These are phyloP conservation scores for Coemansia sp. DNA, from an alignment of 192 early-diverging fungal species.

Conservation along the genomic window DNA sequence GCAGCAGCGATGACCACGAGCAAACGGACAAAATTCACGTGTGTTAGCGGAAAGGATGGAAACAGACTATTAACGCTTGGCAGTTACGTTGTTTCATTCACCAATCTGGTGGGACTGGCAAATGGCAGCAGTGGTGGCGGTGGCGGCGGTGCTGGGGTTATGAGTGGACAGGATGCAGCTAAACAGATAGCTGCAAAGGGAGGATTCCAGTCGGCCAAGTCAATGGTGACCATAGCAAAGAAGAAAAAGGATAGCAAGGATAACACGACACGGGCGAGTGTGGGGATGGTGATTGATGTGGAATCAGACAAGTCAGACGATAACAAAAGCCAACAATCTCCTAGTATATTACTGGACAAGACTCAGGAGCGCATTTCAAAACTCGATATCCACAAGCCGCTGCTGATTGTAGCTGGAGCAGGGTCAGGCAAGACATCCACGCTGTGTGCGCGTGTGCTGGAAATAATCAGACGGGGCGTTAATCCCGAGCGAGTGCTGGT, in stretches of 20 bases:
- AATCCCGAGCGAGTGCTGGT: conserved; percentile 28
- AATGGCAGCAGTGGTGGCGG: not conserved
- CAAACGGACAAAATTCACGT: conserved; percentile 2
- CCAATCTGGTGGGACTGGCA: conserved; percentile 7
- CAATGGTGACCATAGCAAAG: not conserved
- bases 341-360: conserved; percentile 11
- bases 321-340: too few relatives aligned
- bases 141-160: not conserved
- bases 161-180: not conserved
- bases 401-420: conserved; percentile 49
- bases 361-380: conserved; percentile 39
- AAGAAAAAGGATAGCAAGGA: not conserved
- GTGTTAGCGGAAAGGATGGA: not conserved
- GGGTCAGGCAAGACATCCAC: conserved; percentile 54
- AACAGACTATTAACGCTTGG: conserved; percentile 24
- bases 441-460: conserved; percentile 46
- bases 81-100: conserved; percentile 44
- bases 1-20: not conserved
- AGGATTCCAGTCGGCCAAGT: conserved; percentile 7
- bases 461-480: conserved; percentile 45
- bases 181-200: not conserved
- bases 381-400: conserved; percentile 37
- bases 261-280: not conserved
- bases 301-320: too few relatives aligned
- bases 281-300: not conserved